phyloP scores from a whole-genome alignment of 306 rosid genomes.

The Prosopis cineraria region DNA sequence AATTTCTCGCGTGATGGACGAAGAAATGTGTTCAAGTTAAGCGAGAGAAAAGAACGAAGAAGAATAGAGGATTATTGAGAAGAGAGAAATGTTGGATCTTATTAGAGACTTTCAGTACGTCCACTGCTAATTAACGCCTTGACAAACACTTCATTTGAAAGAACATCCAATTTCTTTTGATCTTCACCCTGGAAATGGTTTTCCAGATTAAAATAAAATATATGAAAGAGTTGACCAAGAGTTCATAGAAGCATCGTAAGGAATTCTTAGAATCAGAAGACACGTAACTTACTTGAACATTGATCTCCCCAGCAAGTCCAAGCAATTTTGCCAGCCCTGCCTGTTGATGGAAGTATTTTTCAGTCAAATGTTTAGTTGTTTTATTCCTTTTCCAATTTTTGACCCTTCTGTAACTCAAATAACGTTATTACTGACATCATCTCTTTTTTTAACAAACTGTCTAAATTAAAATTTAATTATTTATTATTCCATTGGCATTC shows the following conservation, averaged over 20 bases:
- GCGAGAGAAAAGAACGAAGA: too few species aligned
- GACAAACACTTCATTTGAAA: slow-evolving; percentile 91
- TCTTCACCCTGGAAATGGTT: slow-evolving; percentile 62
- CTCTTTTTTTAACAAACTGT: neutral
- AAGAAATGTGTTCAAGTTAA: neutral
- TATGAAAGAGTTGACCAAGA: neutral
- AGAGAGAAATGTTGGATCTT: neutral
- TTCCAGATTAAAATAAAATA: neutral
- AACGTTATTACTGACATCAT: neutral
- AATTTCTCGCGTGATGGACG: neutral
- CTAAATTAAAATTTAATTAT: neutral
- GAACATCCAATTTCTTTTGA: slow-evolving; percentile 96
- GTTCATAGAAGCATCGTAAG: neutral
- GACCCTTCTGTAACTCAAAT: neutral
- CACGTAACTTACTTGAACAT: slow-evolving; percentile 72
- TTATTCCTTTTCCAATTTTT: neutral
- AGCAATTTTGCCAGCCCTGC: slow-evolving; percentile 92
- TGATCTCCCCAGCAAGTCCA: slow-evolving; percentile 96
- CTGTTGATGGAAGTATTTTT: slow-evolving; percentile 41
- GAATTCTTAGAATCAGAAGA: slow-evolving; percentile 5
- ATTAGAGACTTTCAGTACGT: slow-evolving; percentile 73
- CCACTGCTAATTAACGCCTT: slow-evolving; percentile 92
- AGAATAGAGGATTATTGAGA: too few species aligned
- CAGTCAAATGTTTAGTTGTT: neutral
- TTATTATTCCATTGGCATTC: neutral